Base-by-base conservation (phyloP, 768 basidiomycete species). In the Cyclocybe aegerita region DNA sequence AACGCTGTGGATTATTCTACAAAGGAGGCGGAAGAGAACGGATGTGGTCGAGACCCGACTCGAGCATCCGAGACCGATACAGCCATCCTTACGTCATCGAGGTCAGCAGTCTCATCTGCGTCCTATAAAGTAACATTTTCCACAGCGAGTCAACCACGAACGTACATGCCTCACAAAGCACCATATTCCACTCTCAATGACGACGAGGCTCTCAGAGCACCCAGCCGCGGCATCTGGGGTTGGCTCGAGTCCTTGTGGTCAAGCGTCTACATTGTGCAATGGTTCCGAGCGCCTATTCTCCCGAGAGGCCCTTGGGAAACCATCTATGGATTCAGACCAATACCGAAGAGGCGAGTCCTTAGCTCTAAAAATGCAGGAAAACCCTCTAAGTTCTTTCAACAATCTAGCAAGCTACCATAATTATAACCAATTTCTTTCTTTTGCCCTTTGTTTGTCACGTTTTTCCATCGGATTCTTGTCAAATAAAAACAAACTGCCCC, bases 251-350 rank as follows among this genome's bases (percentile, higher is more conserved):
- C 36, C 23, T 7, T 55, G 17, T 55, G 49, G 46, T 43, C 53
- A 7, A 15, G 9, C 15, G 10, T 54, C 9, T 31, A 34, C 11
- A 34, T 45, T 3, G 29, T 48, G 6, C 33, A 31, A 9, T 61
- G 60, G 57, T 61, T 48, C 29, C 51, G 50, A 29, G 14, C 51
- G 17, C 60, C 60, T 9, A 44, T 42, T 10, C 56, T 61, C 8
- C 56, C 56, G 9, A 36, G 32, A 36, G 58, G 57, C 11, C 60
- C 51, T 43, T 57, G 57, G 55, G 49, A 49, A 41, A 50, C 60
- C 9, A 31, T 29, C 9, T 61, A 57, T 32, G 53, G 57, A 3
- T 56, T 48, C 48, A 48, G 46, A 36, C 57, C 55, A 31, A 38
- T 55, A 15, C 50, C 54, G 15, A 52, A 49, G 41, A 50, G 52